Conservation (phyloP, 164 flowering plant genomes). For the Akebia trifoliata region DNA sequence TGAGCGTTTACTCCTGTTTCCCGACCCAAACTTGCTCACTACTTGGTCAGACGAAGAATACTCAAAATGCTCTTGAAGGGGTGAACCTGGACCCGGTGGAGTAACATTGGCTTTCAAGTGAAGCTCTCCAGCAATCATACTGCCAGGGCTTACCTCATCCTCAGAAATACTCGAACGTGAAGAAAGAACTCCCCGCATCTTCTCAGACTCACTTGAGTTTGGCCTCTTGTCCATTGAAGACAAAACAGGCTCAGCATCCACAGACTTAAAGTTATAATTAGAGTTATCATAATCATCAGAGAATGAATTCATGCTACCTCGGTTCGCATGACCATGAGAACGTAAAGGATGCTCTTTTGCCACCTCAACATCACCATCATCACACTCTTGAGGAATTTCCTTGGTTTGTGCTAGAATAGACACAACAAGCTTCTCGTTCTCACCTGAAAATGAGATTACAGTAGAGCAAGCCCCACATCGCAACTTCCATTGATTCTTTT, state of each 20-base stretch:
- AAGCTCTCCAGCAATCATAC: slow-evolving; percentile 19
- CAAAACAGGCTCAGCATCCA: slow-evolving; percentile 20
- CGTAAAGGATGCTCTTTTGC: slow-evolving; percentile 13
- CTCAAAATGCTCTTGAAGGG: slow-evolving; percentile 31
- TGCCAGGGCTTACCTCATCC: slow-evolving; percentile 32
- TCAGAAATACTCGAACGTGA: slow-evolving; percentile 30
- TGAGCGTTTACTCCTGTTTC: slow-evolving; percentile 28
- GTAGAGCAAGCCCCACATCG: slow-evolving; percentile 71
- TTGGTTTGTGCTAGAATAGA: slow-evolving; percentile 20
- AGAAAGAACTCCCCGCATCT: slow-evolving; percentile 18
- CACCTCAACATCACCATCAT: slow-evolving; percentile 21
- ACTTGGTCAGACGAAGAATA: slow-evolving; percentile 22
- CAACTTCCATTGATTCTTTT: slow-evolving; percentile 36
- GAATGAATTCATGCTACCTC: slow-evolving; percentile 17
- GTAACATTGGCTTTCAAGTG: slow-evolving; percentile 12
- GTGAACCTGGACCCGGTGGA: slow-evolving; percentile 31
- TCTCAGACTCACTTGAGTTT: slow-evolving; percentile 27
- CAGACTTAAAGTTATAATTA: slow-evolving; percentile 27
- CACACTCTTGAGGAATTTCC: slow-evolving; percentile 1
- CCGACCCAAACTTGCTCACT: slow-evolving; percentile 21
- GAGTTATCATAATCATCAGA: slow-evolving; percentile 34
- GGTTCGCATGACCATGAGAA: slow-evolving; percentile 15
- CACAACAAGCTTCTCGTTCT: slow-evolving; percentile 37
- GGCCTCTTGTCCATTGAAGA: slow-evolving; percentile 19
- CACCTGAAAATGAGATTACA: slow-evolving; percentile 31